These are phyloP conservation scores for Colletotrichum tanaceti DNA, from an alignment of 2,329 filamentous ascomycete genomes.

Conservation along the genomic window DNA sequence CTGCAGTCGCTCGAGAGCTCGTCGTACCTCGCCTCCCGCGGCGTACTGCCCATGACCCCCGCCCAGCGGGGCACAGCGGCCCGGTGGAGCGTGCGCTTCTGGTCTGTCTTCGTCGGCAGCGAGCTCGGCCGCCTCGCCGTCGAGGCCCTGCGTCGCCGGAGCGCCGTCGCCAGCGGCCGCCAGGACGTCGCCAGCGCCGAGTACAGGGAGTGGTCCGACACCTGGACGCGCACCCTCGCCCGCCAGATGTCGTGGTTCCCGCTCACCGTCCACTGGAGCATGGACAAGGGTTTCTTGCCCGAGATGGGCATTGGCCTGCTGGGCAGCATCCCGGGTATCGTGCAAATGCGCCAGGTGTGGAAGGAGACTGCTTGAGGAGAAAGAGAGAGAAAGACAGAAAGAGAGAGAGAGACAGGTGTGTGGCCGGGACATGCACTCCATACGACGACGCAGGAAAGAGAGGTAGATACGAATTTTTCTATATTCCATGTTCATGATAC, in stretches of 20 bases:
- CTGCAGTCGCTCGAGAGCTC: slow-evolving; percentile 89
- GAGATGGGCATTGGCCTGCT: slow-evolving; percentile 57
- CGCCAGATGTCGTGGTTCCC: slow-evolving; percentile 83
- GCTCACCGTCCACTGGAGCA: slow-evolving; percentile 85
- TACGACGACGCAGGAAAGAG: neutral
- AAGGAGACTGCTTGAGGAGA: slow-evolving; percentile 49
- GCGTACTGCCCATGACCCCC: slow-evolving; percentile 70
- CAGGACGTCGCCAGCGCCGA: slow-evolving; percentile 51
- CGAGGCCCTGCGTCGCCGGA: slow-evolving; percentile 55
- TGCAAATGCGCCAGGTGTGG: slow-evolving; percentile 61
- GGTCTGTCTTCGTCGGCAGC: slow-evolving; percentile 80
- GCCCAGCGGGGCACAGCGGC: slow-evolving; percentile 71
- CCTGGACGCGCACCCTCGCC: slow-evolving; percentile 75
- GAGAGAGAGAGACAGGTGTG: neutral
- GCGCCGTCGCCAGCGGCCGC: slow-evolving; percentile 42
- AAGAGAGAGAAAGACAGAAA: neutral
- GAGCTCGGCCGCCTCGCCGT: slow-evolving; percentile 76
- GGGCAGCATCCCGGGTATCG: slow-evolving; percentile 57
- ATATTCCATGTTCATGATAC: slow-evolving; percentile 25
- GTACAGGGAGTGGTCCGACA: slow-evolving; percentile 58
- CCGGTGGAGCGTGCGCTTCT: slow-evolving; percentile 81
- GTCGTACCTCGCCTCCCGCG: slow-evolving; percentile 80
- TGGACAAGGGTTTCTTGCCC: slow-evolving; percentile 68
- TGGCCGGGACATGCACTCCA: neutral
- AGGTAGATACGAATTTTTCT: slow-evolving; percentile 13